These are phyloP conservation scores for Panus rudis DNA, from an alignment of 768 basidiomycete genomes.

Conservation along the genomic window DNA sequence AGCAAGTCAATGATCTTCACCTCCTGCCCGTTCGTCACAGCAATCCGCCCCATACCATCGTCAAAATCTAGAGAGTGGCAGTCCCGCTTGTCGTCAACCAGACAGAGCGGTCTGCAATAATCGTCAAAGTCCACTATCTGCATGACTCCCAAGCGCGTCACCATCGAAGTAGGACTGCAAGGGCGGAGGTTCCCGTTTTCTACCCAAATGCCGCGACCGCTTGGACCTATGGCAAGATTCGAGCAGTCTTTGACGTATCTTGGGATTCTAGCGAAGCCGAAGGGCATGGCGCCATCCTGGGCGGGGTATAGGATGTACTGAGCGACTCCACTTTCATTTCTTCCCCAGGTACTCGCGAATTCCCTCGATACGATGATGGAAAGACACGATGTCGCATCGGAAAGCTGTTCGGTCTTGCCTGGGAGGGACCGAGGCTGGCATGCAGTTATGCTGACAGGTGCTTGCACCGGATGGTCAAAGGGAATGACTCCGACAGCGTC, in stretches of 20 bases:
- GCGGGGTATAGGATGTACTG: neutral
- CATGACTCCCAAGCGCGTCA: neutral
- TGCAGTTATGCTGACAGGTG: neutral
- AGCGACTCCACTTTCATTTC: too few species aligned
- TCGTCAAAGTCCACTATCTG: neutral
- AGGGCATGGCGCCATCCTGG: neutral
- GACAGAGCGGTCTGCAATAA: neutral
- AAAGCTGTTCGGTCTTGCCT: neutral
- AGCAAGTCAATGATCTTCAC: neutral
- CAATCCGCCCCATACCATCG: neutral
- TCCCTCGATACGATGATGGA: neutral
- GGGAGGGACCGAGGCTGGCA: neutral
- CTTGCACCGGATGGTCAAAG: neutral
- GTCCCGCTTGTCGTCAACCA: neutral
- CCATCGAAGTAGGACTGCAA: neutral
- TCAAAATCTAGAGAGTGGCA: neutral
- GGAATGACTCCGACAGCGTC: neutral
- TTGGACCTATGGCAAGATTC: neutral
- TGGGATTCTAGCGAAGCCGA: neutral
- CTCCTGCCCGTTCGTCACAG: neutral
- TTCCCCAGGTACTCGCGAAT: neutral
- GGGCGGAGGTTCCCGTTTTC: neutral
- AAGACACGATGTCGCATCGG: neutral
- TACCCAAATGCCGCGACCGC: neutral
- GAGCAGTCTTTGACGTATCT: neutral